Evolutionary conservation across 345 rosid genomes (phyloP), one percentile per base, ranked within the genome.

Genomic region (Citrus mangshanensis): DNA sequence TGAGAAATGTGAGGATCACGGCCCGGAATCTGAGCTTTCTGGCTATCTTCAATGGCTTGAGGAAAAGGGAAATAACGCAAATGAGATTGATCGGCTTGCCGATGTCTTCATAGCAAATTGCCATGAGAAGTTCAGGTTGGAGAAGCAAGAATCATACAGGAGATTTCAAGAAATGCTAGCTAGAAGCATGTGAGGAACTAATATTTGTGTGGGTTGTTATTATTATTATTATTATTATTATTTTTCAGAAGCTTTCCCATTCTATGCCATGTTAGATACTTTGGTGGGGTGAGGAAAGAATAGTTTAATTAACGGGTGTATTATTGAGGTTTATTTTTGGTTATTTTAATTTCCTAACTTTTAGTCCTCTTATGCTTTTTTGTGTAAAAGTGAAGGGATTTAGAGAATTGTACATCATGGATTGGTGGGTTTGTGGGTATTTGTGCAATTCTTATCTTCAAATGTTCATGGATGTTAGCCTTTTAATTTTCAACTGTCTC

Each of bases 131-230:
- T 94, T 94, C 84, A 82, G 78, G 77, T 78, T 94, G 88, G 99
- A 94, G 97, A 96, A 96, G 87, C 93, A 90, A 76, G 99, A 96
- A 83, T 96, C 99, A 1, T 87, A 90, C 73, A 93, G 99, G 89
- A 94, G 94, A 86, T 96, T 87, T 71, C 95, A 94, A 54, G 95
- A 91, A 46, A 91, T 85, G 95, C 83, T 94, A 72, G 91, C 91
- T 4, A 89, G 91, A 88, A 88, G 94, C 86, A 71, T 87, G 75
- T 90, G 89, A 89, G 32, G 38, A n/a, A 32, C 2, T 19, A 5
- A 28, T 12, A 13, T 16, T 63, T 27, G 32, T 16, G 2, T 35
- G 46, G 21, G 19, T n/a, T 34, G 49, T n/a, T 25, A 32, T 58
- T 40, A 56, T 40, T 34, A 49, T 22, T n/a, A n/a, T n/a, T 61